Evolutionary conservation across 257 asterid genomes (phyloP).

Genomic region (Scutellaria minor): DNA sequence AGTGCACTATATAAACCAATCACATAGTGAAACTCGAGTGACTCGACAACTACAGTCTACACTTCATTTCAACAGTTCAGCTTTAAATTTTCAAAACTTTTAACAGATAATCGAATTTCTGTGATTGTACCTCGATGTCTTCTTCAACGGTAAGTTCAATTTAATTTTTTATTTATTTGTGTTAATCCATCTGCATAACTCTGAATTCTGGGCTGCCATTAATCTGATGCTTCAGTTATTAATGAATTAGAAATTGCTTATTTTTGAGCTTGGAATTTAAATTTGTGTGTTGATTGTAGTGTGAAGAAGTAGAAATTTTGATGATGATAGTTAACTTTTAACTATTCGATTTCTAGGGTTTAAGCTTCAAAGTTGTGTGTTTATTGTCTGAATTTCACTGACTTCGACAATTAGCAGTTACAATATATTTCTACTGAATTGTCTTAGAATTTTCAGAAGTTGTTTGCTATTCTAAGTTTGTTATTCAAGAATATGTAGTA

Average conservation of each 20-base stretch:
- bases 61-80: not conserved
- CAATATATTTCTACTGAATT: no score
- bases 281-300: no score
- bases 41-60: no score
- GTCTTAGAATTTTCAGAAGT: no score
- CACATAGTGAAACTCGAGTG: no score
- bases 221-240: not conserved
- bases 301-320: no score
- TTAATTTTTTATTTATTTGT: not conserved
- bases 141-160: conserved; percentile 19
- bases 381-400: not conserved
- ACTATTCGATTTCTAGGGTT: not conserved
- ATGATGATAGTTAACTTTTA: not conserved
- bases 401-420: not conserved
- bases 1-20: no score
- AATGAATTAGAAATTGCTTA: not conserved
- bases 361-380: not conserved
- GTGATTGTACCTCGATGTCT: not conserved
- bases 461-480: no score
- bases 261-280: not conserved
- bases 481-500: no score
- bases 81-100: not conserved
- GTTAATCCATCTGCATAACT: not conserved
- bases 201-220: not conserved
- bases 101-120: not conserved